Conservation (phyloP, 1,284 basidiomycete genomes). For the Meira nashicola region DNA sequence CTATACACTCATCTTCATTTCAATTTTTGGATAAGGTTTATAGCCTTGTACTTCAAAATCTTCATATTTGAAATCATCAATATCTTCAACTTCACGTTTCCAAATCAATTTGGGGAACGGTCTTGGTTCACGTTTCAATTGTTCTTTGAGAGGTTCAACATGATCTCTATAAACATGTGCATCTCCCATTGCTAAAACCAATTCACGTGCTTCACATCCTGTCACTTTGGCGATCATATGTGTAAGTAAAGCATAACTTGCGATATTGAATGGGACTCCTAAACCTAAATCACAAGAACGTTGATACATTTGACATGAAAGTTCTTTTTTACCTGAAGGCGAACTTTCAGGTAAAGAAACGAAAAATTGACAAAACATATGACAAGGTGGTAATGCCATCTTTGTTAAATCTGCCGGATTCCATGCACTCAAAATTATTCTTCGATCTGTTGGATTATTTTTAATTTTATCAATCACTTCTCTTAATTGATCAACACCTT, state of each 20-base stretch:
- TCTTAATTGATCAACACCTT: constrained; percentile 87
- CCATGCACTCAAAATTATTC: constrained; percentile 96
- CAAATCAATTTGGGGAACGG: constrained; percentile 77
- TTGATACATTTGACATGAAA: constrained; percentile 96
- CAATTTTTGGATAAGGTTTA: constrained; percentile 74
- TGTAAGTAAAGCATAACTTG: constrained; percentile 89
- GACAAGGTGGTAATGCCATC: constrained; percentile 97
- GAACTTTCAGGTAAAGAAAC: constrained; percentile 71
- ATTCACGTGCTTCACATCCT: constrained; percentile 75
- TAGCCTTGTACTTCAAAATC: constrained; percentile 86
- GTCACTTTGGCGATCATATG: constrained; percentile 95
- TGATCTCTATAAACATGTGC: constrained; percentile 95
- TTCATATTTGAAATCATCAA: constrained; percentile 75
- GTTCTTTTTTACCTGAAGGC: constrained; percentile 44
- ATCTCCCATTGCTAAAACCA: constrained; percentile 87
- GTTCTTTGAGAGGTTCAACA: constrained; percentile 73
- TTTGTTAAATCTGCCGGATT: constrained; percentile 86
- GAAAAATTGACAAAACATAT: constrained; percentile 98
- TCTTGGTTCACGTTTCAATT: constrained; percentile 72
- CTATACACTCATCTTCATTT: constrained; percentile 97
- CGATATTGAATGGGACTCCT: constrained; percentile 92
- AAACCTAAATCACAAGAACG: constrained; percentile 94
- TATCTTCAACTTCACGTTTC: constrained; percentile 62
- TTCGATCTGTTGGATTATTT: constrained; percentile 84
- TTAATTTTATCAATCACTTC: constrained; percentile 88